These are phyloP conservation scores for Rhizopus arrhizus DNA, from an alignment of 371 early-diverging fungal species.

Conservation along the genomic window DNA sequence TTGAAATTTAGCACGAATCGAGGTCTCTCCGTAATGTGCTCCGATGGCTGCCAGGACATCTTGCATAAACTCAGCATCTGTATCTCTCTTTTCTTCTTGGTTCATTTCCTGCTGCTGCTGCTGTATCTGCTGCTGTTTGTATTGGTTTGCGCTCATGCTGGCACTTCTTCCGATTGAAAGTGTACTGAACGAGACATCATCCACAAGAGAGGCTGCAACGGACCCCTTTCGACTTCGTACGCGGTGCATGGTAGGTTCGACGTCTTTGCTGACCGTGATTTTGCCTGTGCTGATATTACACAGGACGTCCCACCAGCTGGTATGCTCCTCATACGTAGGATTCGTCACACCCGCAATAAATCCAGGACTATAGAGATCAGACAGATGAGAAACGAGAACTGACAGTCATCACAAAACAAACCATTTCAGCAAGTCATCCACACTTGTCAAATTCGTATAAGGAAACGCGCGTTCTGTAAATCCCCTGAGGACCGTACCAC, in stretches of 20 bases:
- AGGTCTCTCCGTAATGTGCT: slow-evolving; percentile 82
- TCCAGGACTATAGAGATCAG: slow-evolving; percentile 62
- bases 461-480: slow-evolving; percentile 91
- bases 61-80: slow-evolving; percentile 67
- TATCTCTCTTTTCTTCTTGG: slow-evolving; percentile 30
- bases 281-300: slow-evolving; percentile 91
- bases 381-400: not conserved
- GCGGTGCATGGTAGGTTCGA: slow-evolving; percentile 28
- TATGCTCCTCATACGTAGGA: slow-evolving; percentile 89
- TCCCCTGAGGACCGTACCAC: slow-evolving; percentile 83
- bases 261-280: slow-evolving; percentile 84
- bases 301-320: slow-evolving; percentile 94
- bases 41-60: slow-evolving; percentile 79
- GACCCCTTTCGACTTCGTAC: slow-evolving; percentile 22
- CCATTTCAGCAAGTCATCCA: slow-evolving; percentile 84
- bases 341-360: slow-evolving; percentile 97
- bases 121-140: slow-evolving; percentile 14
- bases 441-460: slow-evolving; percentile 82
- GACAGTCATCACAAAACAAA: slow-evolving; percentile 27
- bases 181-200: slow-evolving; percentile 24
- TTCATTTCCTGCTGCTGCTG: not conserved
- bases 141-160: slow-evolving; percentile 18
- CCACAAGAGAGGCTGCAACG: slow-evolving; percentile 11
- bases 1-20: slow-evolving; percentile 85
- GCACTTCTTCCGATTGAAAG: slow-evolving; percentile 26